Conservation (phyloP, 2,329 filamentous ascomycete species). For the Rhynchosporium agropyri region DNA sequence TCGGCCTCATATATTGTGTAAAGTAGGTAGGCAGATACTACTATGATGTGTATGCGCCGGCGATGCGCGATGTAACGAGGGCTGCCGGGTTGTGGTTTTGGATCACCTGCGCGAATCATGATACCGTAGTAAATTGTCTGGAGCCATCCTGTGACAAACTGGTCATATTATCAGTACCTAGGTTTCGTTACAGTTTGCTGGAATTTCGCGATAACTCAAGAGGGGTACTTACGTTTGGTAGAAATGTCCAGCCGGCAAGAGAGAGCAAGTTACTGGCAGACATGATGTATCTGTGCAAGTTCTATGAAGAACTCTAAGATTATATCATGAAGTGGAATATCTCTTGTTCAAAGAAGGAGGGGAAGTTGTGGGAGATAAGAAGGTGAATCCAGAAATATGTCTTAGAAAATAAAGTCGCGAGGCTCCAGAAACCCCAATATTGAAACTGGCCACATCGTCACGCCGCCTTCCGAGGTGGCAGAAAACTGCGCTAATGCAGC, state of each 20-base stretch:
- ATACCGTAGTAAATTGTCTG: constrained; percentile 86
- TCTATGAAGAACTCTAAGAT: constrained; percentile 1
- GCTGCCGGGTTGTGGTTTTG: constrained; percentile 71
- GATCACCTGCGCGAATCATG: constrained; percentile 86
- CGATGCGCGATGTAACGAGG: constrained; percentile 73
- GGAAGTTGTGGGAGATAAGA: neutral
- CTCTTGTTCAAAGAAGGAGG: constrained; percentile 9
- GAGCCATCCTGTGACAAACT: constrained; percentile 77
- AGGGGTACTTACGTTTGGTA: constrained; percentile 56
- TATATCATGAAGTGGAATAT: constrained; percentile 18
- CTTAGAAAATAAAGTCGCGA: constrained; percentile 6
- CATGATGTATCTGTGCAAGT: constrained; percentile 25
- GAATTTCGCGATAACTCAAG: neutral
- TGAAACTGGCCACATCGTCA: constrained; percentile 24
- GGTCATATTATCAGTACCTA: constrained; percentile 25
- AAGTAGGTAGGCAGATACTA: constrained; percentile 80
- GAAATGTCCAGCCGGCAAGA: constrained; percentile 61
- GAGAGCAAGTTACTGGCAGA: constrained; percentile 49
- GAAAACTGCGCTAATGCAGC: constrained; percentile 1
- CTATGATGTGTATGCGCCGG: constrained; percentile 78
- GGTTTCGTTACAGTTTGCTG: neutral
- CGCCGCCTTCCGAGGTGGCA: constrained; percentile 2
- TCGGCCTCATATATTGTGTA: constrained; percentile 95
- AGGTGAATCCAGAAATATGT: neutral
- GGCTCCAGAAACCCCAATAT: constrained; percentile 6